A percentile compares a stretch with the other conserved stretches of the same genome.
Conservation (phyloP, 768 basidiomycete species). For the Macrocybe gigantea region DNA sequence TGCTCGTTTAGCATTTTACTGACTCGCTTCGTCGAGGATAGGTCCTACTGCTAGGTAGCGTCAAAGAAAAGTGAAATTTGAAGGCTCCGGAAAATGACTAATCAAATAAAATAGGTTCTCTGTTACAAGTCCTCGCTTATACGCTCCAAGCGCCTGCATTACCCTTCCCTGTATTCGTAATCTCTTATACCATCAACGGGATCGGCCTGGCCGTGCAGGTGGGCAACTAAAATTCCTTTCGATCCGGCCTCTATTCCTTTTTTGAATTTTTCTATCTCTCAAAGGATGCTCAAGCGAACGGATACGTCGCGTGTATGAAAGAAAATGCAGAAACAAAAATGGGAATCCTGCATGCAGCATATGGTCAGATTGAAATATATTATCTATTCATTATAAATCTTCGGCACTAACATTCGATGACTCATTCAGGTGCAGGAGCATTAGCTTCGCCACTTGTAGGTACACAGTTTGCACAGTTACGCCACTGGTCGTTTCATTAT, state of each 20-base stretch:
- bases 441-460: conserved; percentile 68
- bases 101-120: conserved; percentile 26
- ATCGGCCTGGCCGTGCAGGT: conserved; percentile 30
- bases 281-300: conserved; percentile 70
- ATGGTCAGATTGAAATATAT: conserved; percentile 30
- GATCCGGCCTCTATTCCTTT: not conserved
- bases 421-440: conserved; percentile 52
- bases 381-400: not conserved
- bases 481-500: conserved; percentile 76
- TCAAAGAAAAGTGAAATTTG: not conserved
- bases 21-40: no score
- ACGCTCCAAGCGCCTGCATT: conserved; percentile 38
- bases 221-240: not conserved
- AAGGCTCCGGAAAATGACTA: not conserved
- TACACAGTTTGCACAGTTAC: conserved; percentile 69
- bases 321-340: conserved; percentile 58
- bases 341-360: conserved; percentile 62
- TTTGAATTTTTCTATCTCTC: not conserved
- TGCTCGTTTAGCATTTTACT: not conserved
- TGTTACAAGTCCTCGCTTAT: conserved; percentile 39
- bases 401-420: not conserved
- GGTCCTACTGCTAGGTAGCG: no score
- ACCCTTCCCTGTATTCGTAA: conserved; percentile 48
- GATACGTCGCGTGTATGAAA: conserved; percentile 56
- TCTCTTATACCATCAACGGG: conserved; percentile 26